Percentiles rank a stretch among this genome's conserved stretches.
Evolutionary conservation across 2,329 filamentous ascomycete genomes (phyloP).

Genomic region (Tolypocladium tundrense): DNA sequence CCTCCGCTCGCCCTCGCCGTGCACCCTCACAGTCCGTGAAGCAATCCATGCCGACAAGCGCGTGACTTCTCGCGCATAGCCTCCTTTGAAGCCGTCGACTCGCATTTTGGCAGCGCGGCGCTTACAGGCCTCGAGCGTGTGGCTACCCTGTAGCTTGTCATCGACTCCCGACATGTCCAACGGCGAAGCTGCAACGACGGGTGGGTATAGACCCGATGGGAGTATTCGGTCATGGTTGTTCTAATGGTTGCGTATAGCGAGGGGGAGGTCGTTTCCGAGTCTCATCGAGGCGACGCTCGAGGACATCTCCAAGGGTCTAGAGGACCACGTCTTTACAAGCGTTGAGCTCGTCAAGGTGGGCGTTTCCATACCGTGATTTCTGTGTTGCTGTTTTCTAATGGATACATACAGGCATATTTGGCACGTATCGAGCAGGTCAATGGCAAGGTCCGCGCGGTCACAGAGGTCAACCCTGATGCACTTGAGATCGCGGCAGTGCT

Average conservation of each 20-base stretch:
- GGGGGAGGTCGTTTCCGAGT: constrained; percentile 13
- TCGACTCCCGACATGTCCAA: not conserved
- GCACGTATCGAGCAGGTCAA: constrained; percentile 16
- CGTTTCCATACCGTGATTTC: constrained; percentile 10
- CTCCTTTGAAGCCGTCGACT: not conserved
- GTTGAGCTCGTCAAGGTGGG: constrained; percentile 21
- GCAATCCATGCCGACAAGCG: not conserved
- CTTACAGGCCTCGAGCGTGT: not conserved
- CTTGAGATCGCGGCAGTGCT: constrained; percentile 18
- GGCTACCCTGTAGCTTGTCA: not conserved
- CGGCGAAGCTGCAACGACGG: not conserved
- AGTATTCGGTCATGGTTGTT: not conserved
- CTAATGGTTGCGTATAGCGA: not conserved
- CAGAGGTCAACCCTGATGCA: constrained; percentile 25
- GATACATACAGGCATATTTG: constrained; percentile 10
- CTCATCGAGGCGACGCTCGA: constrained; percentile 22
- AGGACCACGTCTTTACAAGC: constrained; percentile 20
- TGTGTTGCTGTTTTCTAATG: not conserved
- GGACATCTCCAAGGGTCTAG: constrained; percentile 20
- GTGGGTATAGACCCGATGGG: not conserved
- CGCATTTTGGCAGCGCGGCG: not conserved
- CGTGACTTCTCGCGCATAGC: not conserved
- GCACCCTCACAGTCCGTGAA: not conserved
- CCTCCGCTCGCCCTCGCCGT: not conserved
- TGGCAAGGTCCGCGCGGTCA: constrained; percentile 16